Evolutionary conservation across 768 basidiomycete species (phyloP), one percentile per base, ranked within the genome.

Genomic region (Pleurotus platypus): DNA sequence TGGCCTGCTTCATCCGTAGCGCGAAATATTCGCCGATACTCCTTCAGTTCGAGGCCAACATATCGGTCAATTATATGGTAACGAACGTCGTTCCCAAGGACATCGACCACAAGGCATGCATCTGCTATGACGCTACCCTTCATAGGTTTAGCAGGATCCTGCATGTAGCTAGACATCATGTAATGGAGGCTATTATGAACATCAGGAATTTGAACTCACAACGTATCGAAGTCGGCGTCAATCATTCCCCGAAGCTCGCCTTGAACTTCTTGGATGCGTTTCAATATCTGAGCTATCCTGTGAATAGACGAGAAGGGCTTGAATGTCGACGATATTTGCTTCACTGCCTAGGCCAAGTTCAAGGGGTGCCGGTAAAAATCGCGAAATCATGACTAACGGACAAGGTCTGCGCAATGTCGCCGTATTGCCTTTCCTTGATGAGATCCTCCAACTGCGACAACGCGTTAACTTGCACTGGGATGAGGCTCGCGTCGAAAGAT

Each of bases 1-100:
- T 97, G 93, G 3, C 96, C 97, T 1, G 97, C 94, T 71, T 98
- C 97, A 61, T 97, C 94, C 4, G 86, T 87, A 5, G 90, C 84
- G 49, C 90, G 85, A 74, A 99, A 98, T 67, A 99, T 95, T 18
- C 94, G 87, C 9, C 94, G 87, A 68, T 98, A 99, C 68, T 98
- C 97, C 67, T 93, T 92, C 22, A 99, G 79, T 63, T 97, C 92
- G 13, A 95, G 79, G 8, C 89, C 84, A 18, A 92, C 86, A 64
- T 97, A 97, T 51, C 94, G 87, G 53, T 95, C 92, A 11, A 98
- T 78, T 55, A 97, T 80, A 56, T 90, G 86, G 8, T 69, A 76
- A 67, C 90, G 87, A 58, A 92, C 87, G 58, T 98, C 96, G 4
- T 78, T 73, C 1, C 95, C 95, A 0, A 98, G 76, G 0, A 94